phyloP scores from a whole-genome alignment of 345 rosid genomes.

The Noccaea bulbosa region DNA sequence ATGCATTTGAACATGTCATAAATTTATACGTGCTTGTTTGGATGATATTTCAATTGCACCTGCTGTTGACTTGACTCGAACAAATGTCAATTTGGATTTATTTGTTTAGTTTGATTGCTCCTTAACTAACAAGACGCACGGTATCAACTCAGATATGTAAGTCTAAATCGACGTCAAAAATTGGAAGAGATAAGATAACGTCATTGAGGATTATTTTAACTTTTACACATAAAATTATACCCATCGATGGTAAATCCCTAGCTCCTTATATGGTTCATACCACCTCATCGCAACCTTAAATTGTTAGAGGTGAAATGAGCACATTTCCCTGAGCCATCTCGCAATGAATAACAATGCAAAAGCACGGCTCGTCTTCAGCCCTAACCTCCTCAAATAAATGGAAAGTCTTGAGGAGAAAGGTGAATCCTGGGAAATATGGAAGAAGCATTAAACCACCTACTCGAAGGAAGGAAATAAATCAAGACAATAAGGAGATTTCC shows the following conservation, averaged over 20 bases:
- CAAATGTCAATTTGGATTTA: neutral
- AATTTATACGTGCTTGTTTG: constrained; percentile 5
- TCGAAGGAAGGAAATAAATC: no score
- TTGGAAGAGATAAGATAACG: neutral
- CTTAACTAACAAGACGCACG: neutral
- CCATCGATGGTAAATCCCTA: neutral
- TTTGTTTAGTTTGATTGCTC: neutral
- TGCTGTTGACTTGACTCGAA: neutral
- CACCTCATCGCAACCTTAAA: neutral
- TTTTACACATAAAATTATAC: neutral
- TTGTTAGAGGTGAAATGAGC: no score
- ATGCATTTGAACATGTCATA: neutral
- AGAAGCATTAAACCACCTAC: no score
- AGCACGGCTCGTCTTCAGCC: no score
- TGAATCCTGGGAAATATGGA: no score
- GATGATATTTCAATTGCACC: neutral
- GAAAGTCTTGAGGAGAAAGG: no score
- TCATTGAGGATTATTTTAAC: neutral
- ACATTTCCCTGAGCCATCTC: no score
- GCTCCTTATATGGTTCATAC: no score
- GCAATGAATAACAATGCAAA: no score
- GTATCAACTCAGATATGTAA: neutral
- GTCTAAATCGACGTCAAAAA: neutral
- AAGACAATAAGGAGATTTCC: no score
- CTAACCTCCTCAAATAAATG: no score